phyloP scores from a whole-genome alignment of 495 filamentous ascomycete genomes.

The Aspergillus avenaceus region DNA sequence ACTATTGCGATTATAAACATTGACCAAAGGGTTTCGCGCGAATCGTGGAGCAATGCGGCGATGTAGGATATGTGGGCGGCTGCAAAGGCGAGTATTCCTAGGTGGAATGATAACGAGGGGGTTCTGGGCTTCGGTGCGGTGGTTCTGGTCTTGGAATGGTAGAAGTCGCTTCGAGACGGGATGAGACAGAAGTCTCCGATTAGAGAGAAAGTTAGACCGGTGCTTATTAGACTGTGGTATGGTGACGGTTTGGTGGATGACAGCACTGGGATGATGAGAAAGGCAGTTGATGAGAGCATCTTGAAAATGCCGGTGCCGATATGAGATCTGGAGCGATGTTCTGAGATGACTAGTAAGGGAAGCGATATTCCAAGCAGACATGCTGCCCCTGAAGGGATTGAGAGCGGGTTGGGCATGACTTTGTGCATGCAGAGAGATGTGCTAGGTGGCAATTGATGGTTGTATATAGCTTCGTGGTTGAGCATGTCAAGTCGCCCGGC shows the following conservation, averaged over 20 bases:
- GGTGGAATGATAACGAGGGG: constrained; percentile 19
- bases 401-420: no score
- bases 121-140: constrained; percentile 5
- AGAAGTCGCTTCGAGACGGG: constrained; percentile 15
- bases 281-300: constrained; percentile 19
- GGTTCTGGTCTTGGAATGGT: background rate
- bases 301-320: constrained; percentile 17
- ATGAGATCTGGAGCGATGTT: constrained; percentile 15
- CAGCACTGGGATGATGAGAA: constrained; percentile 17
- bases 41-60: constrained; percentile 14
- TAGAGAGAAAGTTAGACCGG: constrained; percentile 6
- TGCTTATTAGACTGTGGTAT: background rate
- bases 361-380: constrained; percentile 11
- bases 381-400: constrained; percentile 2
- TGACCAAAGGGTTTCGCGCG: constrained; percentile 3
- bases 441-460: no score
- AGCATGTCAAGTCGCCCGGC: no score
- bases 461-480: no score
- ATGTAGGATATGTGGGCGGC: constrained; percentile 21
- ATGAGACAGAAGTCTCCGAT: constrained; percentile 17
- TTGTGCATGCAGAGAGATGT: no score
- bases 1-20: constrained; percentile 10
- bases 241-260: constrained; percentile 11
- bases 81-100: constrained; percentile 20
- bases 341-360: constrained; percentile 14